Evolutionary conservation across 306 rosid genomes (phyloP).

Genomic region (Carpinus fangiana): DNA sequence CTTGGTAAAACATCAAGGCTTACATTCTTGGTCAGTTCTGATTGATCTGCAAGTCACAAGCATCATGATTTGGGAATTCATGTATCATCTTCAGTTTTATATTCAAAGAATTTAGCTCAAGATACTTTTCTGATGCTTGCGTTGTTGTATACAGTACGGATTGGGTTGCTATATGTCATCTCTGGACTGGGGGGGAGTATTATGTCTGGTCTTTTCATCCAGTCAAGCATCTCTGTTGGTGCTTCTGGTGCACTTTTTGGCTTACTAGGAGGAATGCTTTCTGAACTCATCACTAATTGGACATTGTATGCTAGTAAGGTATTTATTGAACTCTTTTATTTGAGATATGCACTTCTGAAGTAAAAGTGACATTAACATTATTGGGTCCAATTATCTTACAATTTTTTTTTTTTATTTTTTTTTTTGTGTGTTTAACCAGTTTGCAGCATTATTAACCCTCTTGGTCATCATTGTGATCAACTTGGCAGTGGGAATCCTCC

Average conservation of each 20-base stretch:
- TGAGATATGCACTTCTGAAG: neutral
- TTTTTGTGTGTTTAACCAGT: slow-evolving; percentile 35
- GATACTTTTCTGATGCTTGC: slow-evolving; percentile 12
- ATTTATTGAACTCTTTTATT: slow-evolving; percentile 20
- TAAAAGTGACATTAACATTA: slow-evolving; percentile 8
- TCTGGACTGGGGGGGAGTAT: slow-evolving; percentile 96
- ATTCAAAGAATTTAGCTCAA: slow-evolving; percentile 10
- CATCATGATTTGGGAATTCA: neutral
- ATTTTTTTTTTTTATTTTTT: neutral
- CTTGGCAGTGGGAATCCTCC: slow-evolving; percentile 92
- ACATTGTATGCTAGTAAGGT: slow-evolving; percentile 84
- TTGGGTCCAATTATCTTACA: slow-evolving; percentile 3
- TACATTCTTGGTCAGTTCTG: neutral
- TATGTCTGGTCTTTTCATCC: slow-evolving; percentile 82
- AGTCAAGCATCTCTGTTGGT: slow-evolving; percentile 89
- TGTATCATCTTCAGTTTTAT: slow-evolving; percentile 6
- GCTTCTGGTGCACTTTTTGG: slow-evolving; percentile 99
- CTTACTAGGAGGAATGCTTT: slow-evolving; percentile 93
- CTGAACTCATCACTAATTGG: slow-evolving; percentile 97
- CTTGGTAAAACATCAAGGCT: neutral
- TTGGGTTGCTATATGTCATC: slow-evolving; percentile 76
- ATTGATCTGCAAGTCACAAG: neutral
- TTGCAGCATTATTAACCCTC: slow-evolving; percentile 73
- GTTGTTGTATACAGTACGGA: slow-evolving; percentile 51
- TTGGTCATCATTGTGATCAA: slow-evolving; percentile 73